Base-by-base conservation (phyloP, 163 green algal genomes). In the Chloroidium sp. region DNA sequence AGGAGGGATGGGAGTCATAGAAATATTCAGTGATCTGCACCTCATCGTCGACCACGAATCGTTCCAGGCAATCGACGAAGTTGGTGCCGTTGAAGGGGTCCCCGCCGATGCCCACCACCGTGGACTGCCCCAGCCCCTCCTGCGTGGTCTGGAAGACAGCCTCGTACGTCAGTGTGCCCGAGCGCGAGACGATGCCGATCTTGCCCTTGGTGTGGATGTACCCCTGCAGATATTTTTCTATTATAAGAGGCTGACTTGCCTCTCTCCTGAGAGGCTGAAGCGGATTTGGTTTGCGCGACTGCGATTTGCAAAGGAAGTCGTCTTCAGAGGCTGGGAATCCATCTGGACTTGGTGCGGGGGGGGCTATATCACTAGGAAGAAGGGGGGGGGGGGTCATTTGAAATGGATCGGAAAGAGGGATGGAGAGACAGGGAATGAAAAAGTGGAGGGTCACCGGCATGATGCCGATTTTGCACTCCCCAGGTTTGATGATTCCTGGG, bases 1-100 rank as follows among this genome's bases (percentile, higher is more conserved):
- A 36, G 36, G 36, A 36, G 36, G 36, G 36, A 36, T 36, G 36
- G 36, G 36, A 36, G 36, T 36, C 36, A 36, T 36, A 36, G 36
- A 36, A 36, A 72, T 61, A 62, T n/a, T 59, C 10, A n/a, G 67
- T 36, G 36, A 36, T 36, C 36, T 36, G 36, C 36, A 36, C 91
- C 91, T 98, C 87, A 0, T 94, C 94, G 86, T 99, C 97, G n/a
- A 95, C 92, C 0, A 99, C 93, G 85, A 99, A 99, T 57, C 82
- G 80, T 86, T 98, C 91, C 69, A 99, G 83, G 89, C 95, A 98
- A 90, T 99, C 97, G 2, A 99, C 93, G 88, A 99, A 99, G 89
- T 99, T 98, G 78, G 97, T 99, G 82, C 96, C 96, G 82, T 99
- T 99, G 92, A 99, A 99, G 61, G 96, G 96, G 89, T 99, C 96